Percentiles rank a stretch among this genome's conserved stretches.
Conservation (phyloP, 2,329 filamentous ascomycete species). For the Penicillium corylophilum region DNA sequence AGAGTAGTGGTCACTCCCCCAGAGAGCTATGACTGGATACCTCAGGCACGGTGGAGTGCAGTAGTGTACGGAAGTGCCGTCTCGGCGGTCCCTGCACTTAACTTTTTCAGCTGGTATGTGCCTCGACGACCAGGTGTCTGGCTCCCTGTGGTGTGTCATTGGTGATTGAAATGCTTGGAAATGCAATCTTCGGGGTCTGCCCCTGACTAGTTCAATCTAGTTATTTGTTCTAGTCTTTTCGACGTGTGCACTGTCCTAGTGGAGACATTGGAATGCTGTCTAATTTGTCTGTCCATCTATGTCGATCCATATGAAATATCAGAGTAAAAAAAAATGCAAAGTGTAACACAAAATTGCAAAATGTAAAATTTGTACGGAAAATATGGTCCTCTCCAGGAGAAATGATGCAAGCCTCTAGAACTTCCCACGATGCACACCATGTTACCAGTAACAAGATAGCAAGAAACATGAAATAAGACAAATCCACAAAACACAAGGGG, state of each 20-base stretch:
- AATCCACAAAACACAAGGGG: conserved; percentile 12
- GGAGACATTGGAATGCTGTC: neutral
- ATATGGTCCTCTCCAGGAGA: neutral
- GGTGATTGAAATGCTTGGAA: neutral
- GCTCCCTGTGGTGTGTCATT: conserved; percentile 4
- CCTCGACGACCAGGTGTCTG: conserved; percentile 23
- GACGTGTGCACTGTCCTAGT: neutral
- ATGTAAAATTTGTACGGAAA: neutral
- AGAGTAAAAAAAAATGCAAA: neutral
- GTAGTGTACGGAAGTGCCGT: conserved; percentile 1
- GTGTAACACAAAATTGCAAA: neutral
- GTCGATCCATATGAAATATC: neutral
- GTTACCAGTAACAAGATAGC: neutral
- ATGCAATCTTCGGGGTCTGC: neutral
- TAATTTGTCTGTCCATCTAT: neutral
- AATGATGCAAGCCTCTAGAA: neutral
- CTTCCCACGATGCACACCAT: neutral
- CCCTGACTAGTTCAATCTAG: neutral
- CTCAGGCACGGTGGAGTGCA: conserved; percentile 3
- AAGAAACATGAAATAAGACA: neutral
- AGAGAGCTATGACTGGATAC: neutral
- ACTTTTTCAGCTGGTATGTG: conserved; percentile 23
- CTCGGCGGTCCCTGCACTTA: conserved; percentile 1
- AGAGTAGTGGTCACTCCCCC: neutral
- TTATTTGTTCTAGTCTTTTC: neutral